A percentile compares a stretch with the other conserved stretches of the same genome.
These are phyloP conservation scores for Phytophthora quininea DNA, from an alignment of 352 stramenopile genomes.

Conservation along the genomic window DNA sequence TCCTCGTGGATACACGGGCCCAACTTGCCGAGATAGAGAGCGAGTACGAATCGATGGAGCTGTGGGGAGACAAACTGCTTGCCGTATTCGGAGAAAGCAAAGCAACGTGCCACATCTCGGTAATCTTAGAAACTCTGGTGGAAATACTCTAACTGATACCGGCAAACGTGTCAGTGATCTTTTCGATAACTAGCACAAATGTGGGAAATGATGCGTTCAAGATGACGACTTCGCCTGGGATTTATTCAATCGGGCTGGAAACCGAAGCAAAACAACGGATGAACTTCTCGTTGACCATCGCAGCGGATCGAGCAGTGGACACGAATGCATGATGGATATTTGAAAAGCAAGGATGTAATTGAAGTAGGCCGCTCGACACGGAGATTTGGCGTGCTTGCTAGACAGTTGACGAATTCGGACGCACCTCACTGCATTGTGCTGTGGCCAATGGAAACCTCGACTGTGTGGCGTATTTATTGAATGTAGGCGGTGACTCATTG, in stretches of 20 bases:
- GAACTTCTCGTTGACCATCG: too few species aligned
- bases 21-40: slow-evolving; percentile 53
- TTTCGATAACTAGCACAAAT: too few species aligned
- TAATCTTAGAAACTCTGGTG: slow-evolving; percentile 47
- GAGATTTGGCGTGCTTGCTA: slow-evolving; percentile 77
- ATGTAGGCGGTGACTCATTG: slow-evolving; percentile 82
- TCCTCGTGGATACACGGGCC: slow-evolving; percentile 46
- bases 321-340: too few species aligned
- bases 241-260: too few species aligned
- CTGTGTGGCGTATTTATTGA: slow-evolving; percentile 81
- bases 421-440: slow-evolving; percentile 78
- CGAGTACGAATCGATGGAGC: slow-evolving; percentile 69
- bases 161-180: too few species aligned
- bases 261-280: too few species aligned
- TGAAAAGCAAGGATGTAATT: too few species aligned
- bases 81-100: slow-evolving; percentile 72
- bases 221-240: too few species aligned
- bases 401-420: slow-evolving; percentile 81
- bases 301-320: too few species aligned
- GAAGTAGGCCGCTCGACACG: slow-evolving; percentile 49
- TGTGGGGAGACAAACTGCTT: slow-evolving; percentile 68
- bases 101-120: slow-evolving; percentile 61
- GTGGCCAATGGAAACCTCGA: slow-evolving; percentile 63
- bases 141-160: slow-evolving; percentile 36
- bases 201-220: too few species aligned